Base-by-base conservation (phyloP, 2,329 filamentous ascomycete species). In the Amylocarpus encephaloides region DNA sequence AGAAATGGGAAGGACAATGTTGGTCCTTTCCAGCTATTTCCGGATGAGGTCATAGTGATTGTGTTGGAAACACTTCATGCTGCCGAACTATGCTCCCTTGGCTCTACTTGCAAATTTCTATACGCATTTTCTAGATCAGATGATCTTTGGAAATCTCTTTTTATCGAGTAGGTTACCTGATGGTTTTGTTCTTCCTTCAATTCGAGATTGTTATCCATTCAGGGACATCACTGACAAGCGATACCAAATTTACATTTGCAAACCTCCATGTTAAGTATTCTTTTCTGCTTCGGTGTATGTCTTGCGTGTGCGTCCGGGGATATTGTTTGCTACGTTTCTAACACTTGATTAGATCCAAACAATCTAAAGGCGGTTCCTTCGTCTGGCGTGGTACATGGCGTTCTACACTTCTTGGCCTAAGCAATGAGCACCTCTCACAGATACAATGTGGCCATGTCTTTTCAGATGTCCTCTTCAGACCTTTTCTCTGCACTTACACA, bases 391-490 rank as follows among this genome's bases (percentile, higher is more conserved):
- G 88, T 40, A 86, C 86, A 47, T 97, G 92, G 92, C 83, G 88
- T 59, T 81, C 83, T 29, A 94, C 90, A 0, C 80, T 85, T 60
- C 75, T 95, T 35, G 75, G 76, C 33, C 72, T 88, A 12, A 71
- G 75, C 1, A 66, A 73, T 1, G 54, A 63, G 16, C 71, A 75
- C 50, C 73, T 78, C 43, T 75, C 80, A 34, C 73, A 69, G 11
- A 72, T 95, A 33, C 77, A 86, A 59, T 95, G 91, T 69, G 77
- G 77, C 46, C 80, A 83, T 61, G 81, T 97, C 46, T 97, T 88
- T 68, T 96, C 92, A 12, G 92, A 98, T 68, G 83, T 87, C 6
- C 76, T 97, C 19, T 88, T 96, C 68, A 81, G 91, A 9, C 92
- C 92, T 0, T 97, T 94, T 67, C 85, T 88, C 59, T 97, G 92